Conservation (phyloP, 345 rosid species). For the Bruguiera sexangula region DNA sequence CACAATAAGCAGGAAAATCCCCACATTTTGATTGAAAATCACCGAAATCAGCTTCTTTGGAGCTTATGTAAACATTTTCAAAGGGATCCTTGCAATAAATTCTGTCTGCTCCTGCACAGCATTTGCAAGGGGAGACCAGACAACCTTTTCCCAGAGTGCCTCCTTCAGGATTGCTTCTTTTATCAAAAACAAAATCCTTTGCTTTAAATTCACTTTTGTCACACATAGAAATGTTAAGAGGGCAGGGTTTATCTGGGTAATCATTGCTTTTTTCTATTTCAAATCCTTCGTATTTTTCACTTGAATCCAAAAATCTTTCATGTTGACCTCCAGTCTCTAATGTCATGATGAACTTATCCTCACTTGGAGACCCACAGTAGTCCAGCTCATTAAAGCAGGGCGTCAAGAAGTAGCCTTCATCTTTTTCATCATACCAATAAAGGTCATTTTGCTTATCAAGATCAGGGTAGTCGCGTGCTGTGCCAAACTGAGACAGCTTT, state of each 20-base stretch:
- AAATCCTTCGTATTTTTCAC: slow-evolving; percentile 42
- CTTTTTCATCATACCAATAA: slow-evolving; percentile 53
- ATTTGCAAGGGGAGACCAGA: slow-evolving; percentile 22
- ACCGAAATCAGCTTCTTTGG: slow-evolving; percentile 25
- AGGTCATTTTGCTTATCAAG: slow-evolving; percentile 60
- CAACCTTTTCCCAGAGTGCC: slow-evolving; percentile 18
- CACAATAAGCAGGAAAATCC: slow-evolving; percentile 15
- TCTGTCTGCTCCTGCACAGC: slow-evolving; percentile 15
- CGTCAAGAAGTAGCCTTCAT: slow-evolving; percentile 66
- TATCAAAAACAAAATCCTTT: slow-evolving; percentile 29
- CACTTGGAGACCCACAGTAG: slow-evolving; percentile 52
- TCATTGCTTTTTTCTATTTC: slow-evolving; percentile 33
- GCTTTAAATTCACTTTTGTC: slow-evolving; percentile 20
- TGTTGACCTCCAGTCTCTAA: slow-evolving; percentile 37
- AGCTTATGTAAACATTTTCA: slow-evolving; percentile 15
- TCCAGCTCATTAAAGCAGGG: slow-evolving; percentile 58
- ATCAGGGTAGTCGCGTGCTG: slow-evolving; percentile 76
- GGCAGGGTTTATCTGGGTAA: slow-evolving; percentile 57
- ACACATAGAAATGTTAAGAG: slow-evolving; percentile 22
- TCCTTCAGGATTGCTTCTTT: slow-evolving; percentile 14
- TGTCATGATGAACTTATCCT: slow-evolving; percentile 72
- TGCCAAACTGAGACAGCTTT: slow-evolving; percentile 73
- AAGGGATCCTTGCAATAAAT: slow-evolving; percentile 16
- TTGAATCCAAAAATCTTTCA: slow-evolving; percentile 33
- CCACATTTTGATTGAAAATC: slow-evolving; percentile 21